Evolutionary conservation across 2,329 filamentous ascomycete genomes (phyloP).

Genomic region (Cadophora malorum): DNA sequence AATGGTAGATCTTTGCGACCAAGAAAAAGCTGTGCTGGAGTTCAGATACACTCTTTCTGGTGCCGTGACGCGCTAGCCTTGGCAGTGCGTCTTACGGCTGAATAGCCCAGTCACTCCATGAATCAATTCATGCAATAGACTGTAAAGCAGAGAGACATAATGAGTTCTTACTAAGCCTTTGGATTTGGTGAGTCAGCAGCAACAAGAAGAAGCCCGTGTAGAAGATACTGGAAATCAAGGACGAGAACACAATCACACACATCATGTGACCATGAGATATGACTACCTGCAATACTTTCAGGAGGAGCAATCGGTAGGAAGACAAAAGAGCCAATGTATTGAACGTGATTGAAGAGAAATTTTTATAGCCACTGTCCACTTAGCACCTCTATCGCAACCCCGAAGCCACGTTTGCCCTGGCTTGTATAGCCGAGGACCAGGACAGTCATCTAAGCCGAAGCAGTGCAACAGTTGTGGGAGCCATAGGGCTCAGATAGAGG

Average conservation of each 20-base stretch:
- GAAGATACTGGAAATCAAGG: not conserved
- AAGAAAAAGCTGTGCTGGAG: not conserved
- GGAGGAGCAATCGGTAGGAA: no score
- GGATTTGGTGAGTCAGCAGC: not conserved
- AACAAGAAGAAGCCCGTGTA: not conserved
- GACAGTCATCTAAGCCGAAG: no score
- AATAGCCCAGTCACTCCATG: not conserved
- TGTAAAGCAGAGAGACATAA: not conserved
- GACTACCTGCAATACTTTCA: not conserved
- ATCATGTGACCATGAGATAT: not conserved
- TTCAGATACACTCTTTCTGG: not conserved
- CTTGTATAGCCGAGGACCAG: no score
- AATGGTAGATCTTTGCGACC: not conserved
- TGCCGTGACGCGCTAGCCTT: not conserved
- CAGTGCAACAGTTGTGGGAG: no score
- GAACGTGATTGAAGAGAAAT: no score
- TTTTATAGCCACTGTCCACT: no score
- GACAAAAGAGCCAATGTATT: no score
- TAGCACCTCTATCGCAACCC: no score
- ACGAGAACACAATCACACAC: not conserved
- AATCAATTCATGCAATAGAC: not conserved
- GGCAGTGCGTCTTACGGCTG: not conserved
- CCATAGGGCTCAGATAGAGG: no score
- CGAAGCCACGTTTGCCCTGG: no score
- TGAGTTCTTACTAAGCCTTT: not conserved